Evolutionary conservation across 257 asterid species (phyloP), one percentile per base, ranked within the genome.

Genomic region (Catharanthus roseus): DNA sequence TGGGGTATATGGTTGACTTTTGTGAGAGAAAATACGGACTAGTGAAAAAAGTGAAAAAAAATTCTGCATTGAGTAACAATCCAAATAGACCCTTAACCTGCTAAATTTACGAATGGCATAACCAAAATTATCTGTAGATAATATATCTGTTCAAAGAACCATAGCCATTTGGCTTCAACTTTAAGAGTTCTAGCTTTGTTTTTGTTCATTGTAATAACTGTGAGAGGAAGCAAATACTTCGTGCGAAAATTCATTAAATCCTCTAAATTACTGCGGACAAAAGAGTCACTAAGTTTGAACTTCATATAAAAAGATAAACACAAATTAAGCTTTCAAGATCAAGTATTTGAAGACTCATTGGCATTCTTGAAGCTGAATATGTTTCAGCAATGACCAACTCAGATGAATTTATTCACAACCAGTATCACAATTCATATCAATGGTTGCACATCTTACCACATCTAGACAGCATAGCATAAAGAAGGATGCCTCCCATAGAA

Each of bases 401-500:
- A 16, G 18, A 62, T 34, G 29, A 36, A 34, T n/a, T n/a, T 7
- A 6, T 38, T 18, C 44, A n/a, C 12, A 18, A 62, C 21, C 42
- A 18, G 47, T 33, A 34, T 49, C 70, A 24, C 31, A 31, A 36
- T 56, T 36, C 53, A 26, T 51, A 34, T 11, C 15, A 38, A 70
- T 36, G 13, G 34, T 31, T 19, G 8, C n/a, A 0, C 23, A 54
- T 61, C 97, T 79, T 85, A 95, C 99, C 88, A 79, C 77, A 89
- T 82, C 85, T 85, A 23, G 98, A 89, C 64, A 88, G 79, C 97
- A 86, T 86, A 72, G 97, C 96, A 79, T 91, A 95, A 67, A 95
- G 84, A 80, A 95, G 78, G 73, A 95, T 95, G 51, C 99, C 99
- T 68, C 99, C 99, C 97, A 91, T 91, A 63, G 98, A 91, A 81